Conservation (phyloP, 495 filamentous ascomycete species). For the Tuber melanosporum region DNA sequence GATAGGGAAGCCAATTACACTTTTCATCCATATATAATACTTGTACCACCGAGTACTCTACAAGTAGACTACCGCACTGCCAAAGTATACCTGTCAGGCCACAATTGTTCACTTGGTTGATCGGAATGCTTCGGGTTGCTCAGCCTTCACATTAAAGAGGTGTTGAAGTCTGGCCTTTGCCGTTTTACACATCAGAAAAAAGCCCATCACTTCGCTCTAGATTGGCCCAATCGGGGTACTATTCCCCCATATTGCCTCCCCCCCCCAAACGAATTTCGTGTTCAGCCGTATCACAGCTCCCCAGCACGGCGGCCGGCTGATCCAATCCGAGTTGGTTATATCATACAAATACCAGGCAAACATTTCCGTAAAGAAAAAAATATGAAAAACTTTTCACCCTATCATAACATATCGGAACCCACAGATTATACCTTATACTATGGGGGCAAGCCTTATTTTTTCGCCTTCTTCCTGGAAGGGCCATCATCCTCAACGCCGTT, state of each 20-base stretch:
- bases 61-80: not conserved
- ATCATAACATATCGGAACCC: not conserved
- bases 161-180: not conserved
- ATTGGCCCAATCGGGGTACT: not conserved
- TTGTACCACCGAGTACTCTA: not conserved
- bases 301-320: not conserved
- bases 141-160: not conserved
- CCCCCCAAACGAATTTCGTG: not conserved
- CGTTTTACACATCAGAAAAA: not conserved
- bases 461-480: conserved; percentile 33
- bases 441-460: conserved; percentile 21
- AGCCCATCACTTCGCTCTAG: not conserved
- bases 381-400: not conserved
- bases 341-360: not conserved
- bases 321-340: not conserved
- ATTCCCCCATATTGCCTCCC: not conserved
- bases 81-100: not conserved
- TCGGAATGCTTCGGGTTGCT: not conserved
- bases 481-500: conserved; percentile 42
- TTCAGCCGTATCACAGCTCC: not conserved
- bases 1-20: not conserved
- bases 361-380: not conserved
- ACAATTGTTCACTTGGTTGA: not conserved
- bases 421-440: not conserved
- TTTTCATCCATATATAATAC: not conserved